Conservation (phyloP, 805 yeast species). For the Wickerhamomyces canadensis region DNA sequence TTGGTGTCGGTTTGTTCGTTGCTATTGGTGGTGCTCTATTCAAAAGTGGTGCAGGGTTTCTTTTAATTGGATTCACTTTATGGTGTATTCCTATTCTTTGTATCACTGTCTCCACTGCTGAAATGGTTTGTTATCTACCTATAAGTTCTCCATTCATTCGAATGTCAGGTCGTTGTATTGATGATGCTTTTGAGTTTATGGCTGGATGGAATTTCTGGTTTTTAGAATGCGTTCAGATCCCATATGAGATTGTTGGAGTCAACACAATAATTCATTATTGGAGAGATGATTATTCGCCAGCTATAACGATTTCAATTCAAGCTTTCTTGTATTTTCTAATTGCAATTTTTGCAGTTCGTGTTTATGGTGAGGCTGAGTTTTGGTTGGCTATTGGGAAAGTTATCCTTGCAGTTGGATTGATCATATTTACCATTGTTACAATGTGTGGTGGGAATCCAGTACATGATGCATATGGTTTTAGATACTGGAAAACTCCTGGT, state of each 20-base stretch:
- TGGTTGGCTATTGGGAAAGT: conserved; percentile 73
- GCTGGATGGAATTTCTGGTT: conserved; percentile 81
- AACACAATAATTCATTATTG: conserved; percentile 76
- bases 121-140: conserved; percentile 73
- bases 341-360: conserved; percentile 66
- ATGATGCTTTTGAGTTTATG: conserved; percentile 67
- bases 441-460: conserved; percentile 87
- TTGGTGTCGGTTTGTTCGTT: conserved; percentile 76
- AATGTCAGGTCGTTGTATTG: conserved; percentile 70
- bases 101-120: conserved; percentile 70
- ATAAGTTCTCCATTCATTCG: conserved; percentile 72
- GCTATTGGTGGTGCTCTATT: conserved; percentile 61
- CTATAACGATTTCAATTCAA: conserved; percentile 61
- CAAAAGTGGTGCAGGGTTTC: conserved; percentile 65
- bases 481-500: conserved; percentile 49
- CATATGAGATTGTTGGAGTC: conserved; percentile 78
- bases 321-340: conserved; percentile 56
- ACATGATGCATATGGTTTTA: conserved; percentile 55
- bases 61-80: conserved; percentile 56
- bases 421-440: conserved; percentile 68
- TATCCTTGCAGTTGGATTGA: conserved; percentile 66
- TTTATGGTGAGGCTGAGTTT: conserved; percentile 81
- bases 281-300: conserved; percentile 73
- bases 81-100: conserved; percentile 69
- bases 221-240: conserved; percentile 70